These are phyloP conservation scores for Candida mattraensis DNA, from an alignment of 805 yeast species.

Conservation along the genomic window DNA sequence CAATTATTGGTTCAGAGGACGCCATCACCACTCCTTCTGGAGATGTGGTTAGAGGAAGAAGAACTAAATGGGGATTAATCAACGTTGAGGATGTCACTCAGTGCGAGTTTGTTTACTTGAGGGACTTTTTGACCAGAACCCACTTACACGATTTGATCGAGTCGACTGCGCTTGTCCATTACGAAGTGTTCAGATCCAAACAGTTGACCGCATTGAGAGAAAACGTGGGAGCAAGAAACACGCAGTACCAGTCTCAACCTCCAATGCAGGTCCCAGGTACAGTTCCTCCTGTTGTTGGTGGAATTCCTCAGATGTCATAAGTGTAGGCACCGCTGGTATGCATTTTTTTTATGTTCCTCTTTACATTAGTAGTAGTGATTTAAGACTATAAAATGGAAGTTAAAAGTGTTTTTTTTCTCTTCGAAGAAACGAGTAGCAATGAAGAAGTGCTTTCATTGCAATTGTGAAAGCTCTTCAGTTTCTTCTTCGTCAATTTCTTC, in stretches of 20 bases:
- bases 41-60: conserved; percentile 81
- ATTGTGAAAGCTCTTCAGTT: conserved; percentile 6
- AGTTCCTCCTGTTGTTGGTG: conserved; percentile 9
- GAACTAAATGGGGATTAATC: conserved; percentile 91
- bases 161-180: conserved; percentile 82
- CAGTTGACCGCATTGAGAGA: conserved; percentile 93
- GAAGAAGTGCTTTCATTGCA: conserved; percentile 3
- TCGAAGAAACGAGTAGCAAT: conserved; percentile 1
- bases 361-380: too few relatives aligned
- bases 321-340: too few relatives aligned
- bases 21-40: conserved; percentile 71
- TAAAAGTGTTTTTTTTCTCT: neutral
- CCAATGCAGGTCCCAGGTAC: conserved; percentile 6
- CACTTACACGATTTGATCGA: conserved; percentile 96
- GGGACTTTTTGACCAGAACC: conserved; percentile 93
- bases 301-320: conserved; percentile 13
- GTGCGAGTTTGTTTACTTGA: conserved; percentile 91
- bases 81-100: conserved; percentile 93
- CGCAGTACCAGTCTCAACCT: conserved; percentile 28
- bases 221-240: conserved; percentile 56
- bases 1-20: conserved; percentile 87
- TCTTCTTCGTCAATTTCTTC: conserved; percentile 17
- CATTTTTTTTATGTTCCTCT: too few relatives aligned
- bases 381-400: too few relatives aligned
- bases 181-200: conserved; percentile 90